phyloP scores from a whole-genome alignment of 1,284 basidiomycete species.

The Ustanciosporium gigantosporum region DNA sequence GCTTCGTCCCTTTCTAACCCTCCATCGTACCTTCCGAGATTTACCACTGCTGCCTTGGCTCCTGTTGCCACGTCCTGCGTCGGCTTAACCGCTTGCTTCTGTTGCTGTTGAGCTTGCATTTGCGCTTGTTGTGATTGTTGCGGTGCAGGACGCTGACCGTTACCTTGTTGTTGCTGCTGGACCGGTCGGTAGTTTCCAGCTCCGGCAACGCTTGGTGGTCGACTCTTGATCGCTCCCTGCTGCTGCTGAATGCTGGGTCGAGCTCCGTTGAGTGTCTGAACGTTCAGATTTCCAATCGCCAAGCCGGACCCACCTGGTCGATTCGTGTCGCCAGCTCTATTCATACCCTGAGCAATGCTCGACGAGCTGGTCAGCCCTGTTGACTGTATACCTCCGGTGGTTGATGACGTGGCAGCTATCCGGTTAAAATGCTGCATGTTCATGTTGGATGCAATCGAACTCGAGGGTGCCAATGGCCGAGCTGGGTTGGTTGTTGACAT shows the following conservation, averaged over 20 bases:
- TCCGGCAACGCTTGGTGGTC: constrained; percentile 22
- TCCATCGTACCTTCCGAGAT: constrained; percentile 60
- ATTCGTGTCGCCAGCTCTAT: background rate
- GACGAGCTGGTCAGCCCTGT: constrained; percentile 9
- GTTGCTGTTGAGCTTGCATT: background rate
- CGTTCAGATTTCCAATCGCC: background rate
- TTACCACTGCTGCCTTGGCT: constrained; percentile 16
- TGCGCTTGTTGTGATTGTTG: too few species aligned
- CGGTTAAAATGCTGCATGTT: constrained; percentile 43
- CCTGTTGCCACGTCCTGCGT: background rate
- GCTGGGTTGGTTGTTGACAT: too few species aligned
- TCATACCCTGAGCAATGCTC: constrained; percentile 16
- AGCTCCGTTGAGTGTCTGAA: constrained; percentile 17
- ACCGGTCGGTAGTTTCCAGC: constrained; percentile 1
- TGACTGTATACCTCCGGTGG: constrained; percentile 3
- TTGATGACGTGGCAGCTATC: constrained; percentile 14
- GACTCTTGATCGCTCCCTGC: constrained; percentile 9
- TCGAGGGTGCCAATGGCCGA: constrained; percentile 23
- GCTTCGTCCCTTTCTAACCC: constrained; percentile 60
- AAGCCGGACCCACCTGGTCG: background rate
- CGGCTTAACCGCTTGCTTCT: constrained; percentile 1
- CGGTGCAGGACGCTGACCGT: too few species aligned
- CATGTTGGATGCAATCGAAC: constrained; percentile 35
- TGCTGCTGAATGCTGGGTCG: constrained; percentile 17
- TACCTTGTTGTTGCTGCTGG: too few species aligned